These are phyloP conservation scores for Fusarium abutilonis DNA, from an alignment of 2,329 filamentous ascomycete species.

Conservation along the genomic window DNA sequence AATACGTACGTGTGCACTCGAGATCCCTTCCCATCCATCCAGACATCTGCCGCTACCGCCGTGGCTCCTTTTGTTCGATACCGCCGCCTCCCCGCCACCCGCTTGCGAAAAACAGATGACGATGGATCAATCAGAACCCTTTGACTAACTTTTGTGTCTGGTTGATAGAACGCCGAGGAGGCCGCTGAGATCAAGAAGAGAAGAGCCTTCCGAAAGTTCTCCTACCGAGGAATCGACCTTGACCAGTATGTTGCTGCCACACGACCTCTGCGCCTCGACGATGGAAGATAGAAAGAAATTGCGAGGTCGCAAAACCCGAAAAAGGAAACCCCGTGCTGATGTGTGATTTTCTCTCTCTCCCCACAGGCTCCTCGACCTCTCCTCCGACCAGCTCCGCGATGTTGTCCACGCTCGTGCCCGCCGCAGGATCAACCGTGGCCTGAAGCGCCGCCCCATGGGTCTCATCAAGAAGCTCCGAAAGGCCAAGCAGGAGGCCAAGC, in stretches of 20 bases:
- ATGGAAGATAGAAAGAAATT: conserved; percentile 16
- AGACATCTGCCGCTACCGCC: conserved; percentile 16
- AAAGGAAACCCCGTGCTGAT: conserved; percentile 37
- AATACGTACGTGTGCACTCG: conserved; percentile 76
- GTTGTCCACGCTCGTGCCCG: conserved; percentile 99
- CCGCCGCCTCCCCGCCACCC: conserved; percentile 10
- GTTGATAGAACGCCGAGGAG: conserved; percentile 87
- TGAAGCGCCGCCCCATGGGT: conserved; percentile 99
- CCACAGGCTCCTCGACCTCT: conserved; percentile 94
- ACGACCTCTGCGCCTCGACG: conserved; percentile 44
- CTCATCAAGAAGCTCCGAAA: conserved; percentile 99
- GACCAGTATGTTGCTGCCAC: conserved; percentile 80
- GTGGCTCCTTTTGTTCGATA: conserved; percentile 43
- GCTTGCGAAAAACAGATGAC: conserved; percentile 6
- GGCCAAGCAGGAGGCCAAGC: conserved; percentile 98
- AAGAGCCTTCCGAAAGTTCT: conserved; percentile 99
- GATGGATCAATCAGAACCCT: conserved; percentile 13
- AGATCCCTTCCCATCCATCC: conserved; percentile 40
- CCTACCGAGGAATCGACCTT: conserved; percentile 99
- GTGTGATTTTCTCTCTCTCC: conserved; percentile 12
- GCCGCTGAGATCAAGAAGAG: conserved; percentile 99
- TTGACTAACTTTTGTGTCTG: conserved; percentile 47
- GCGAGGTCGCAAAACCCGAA: conserved; percentile 11
- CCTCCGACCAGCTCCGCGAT: conserved; percentile 98
- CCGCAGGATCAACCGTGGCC: conserved; percentile 98